phyloP scores from a whole-genome alignment of 2,329 filamentous ascomycete genomes.

The Ophiostoma pallidulum region DNA sequence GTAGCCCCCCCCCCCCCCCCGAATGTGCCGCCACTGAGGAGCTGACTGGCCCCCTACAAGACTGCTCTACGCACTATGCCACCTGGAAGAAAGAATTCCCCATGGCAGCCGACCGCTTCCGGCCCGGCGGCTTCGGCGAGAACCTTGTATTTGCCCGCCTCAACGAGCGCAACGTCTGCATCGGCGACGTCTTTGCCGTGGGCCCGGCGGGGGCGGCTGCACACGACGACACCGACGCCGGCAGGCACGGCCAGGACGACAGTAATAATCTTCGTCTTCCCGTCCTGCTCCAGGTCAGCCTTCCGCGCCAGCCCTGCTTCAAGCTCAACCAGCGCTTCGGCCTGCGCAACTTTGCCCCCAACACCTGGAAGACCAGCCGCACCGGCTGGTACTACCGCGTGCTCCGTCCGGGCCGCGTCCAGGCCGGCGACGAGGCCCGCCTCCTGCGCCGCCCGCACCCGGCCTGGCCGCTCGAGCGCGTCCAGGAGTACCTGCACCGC shows the following conservation, averaged over 20 bases:
- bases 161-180: constrained; percentile 56
- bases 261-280: too few relatives aligned
- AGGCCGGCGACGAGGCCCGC: constrained; percentile 45
- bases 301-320: constrained; percentile 57
- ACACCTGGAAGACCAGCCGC: constrained; percentile 45
- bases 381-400: constrained; percentile 61
- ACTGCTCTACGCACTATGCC: constrained; percentile 50
- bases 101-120: constrained; percentile 39
- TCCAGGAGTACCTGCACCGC: constrained; percentile 54
- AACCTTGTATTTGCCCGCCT: constrained; percentile 49
- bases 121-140: constrained; percentile 53
- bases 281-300: constrained; percentile 47
- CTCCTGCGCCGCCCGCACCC: constrained; percentile 47
- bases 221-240: constrained; percentile 14
- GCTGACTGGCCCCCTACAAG: constrained; percentile 28
- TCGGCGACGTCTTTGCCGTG: constrained; percentile 51
- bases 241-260: too few relatives aligned
- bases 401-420: constrained; percentile 43
- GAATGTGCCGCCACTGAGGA: neutral
- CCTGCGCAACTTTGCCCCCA: constrained; percentile 50
- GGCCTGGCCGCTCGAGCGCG: constrained; percentile 51
- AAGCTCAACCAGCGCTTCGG: constrained; percentile 61
- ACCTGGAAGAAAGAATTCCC: constrained; percentile 46
- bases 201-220: constrained; percentile 19
- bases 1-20: neutral